Conservation (phyloP, 2,329 filamentous ascomycete species). For the Verticillium albo-atrum region DNA sequence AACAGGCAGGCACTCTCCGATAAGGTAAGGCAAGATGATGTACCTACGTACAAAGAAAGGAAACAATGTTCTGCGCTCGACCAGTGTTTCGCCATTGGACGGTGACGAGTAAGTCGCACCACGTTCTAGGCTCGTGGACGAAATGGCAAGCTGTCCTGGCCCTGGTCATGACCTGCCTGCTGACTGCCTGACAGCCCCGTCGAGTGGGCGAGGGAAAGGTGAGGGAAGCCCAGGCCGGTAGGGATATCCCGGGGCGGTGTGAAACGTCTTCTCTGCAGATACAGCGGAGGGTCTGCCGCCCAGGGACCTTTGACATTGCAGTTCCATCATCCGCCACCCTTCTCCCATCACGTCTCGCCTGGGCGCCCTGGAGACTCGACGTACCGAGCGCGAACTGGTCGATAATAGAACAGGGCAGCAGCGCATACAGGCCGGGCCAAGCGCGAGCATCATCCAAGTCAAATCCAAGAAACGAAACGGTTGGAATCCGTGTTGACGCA, state of each 20-base stretch:
- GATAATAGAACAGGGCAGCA: neutral
- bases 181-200: neutral
- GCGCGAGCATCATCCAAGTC: neutral
- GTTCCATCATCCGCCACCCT: neutral
- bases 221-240: neutral
- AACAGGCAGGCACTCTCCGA: neutral
- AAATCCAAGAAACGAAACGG: neutral
- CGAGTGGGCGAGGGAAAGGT: neutral
- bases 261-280: neutral
- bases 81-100: neutral
- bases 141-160: neutral
- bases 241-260: neutral
- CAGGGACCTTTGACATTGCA: neutral
- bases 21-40: neutral
- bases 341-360: neutral
- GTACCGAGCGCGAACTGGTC: neutral
- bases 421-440: neutral
- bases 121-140: neutral
- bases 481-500: neutral
- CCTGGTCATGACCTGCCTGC: neutral
- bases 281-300: neutral
- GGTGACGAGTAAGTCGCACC: neutral
- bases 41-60: neutral
- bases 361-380: neutral
- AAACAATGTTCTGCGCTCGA: neutral